Evolutionary conservation across 805 yeast genomes (phyloP), one percentile per base, ranked within the genome.

Genomic region (Pichia rugopelliculosa): DNA sequence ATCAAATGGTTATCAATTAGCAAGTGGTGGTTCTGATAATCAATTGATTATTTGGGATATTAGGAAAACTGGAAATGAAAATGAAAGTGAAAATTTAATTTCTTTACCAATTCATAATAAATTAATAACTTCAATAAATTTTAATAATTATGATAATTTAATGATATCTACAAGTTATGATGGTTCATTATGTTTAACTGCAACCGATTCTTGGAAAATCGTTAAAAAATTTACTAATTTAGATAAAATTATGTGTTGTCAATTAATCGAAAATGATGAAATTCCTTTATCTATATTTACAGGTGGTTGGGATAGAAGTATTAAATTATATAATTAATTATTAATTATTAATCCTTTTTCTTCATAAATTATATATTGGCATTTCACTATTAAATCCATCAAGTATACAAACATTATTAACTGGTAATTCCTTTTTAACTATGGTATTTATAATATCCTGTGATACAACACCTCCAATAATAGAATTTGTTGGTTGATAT

Each of bases 401-500:
- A 36, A 90, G 72, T 1, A 91, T 67, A 53, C 86, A 72, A 45
- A 87, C 72, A 61, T 93, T 93, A 61, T 88, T 90, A 36, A 90
- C 72, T 3, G 97, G 96, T 38, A 80, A 73, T 56, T 87, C 89
- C 55, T 82, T 79, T 55, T 77, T 77, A 39, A 93, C 84, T 45
- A 91, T 65, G 46, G 75, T 79, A 66, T 93, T 93, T 41, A 93
- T 84, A 13, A 88, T 83, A 61, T 90, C 96, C 65, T 93, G 99
- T 2, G 95, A 85, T 22, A 91, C 65, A 1, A 87, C 75, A 1
- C 98, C 99, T 6, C 98, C 99, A 7, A 91, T 56, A 2, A 93
- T 77, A 0, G 98, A 95, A 5, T 93, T 80, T 0, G 82, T 82
- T 1, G 97, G 96, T 11, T 88, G 75, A 54, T 85, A 77, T 59